Percentiles rank a stretch among this genome's conserved stretches.
Conservation (phyloP, 169 alveolate genomes). For the Plasmodium yoelii region DNA sequence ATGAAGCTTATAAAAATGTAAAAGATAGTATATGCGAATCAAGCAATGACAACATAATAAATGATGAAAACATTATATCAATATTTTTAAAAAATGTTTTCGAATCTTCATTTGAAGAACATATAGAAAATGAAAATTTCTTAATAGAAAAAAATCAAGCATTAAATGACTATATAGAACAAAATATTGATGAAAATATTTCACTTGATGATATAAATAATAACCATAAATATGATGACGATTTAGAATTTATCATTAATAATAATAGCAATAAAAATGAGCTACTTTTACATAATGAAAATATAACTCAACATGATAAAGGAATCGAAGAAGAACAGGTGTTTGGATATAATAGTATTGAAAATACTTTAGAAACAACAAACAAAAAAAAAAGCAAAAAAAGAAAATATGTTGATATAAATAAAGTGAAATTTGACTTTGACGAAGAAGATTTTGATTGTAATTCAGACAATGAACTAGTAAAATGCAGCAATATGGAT, state of each 20-base stretch:
- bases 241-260: constrained; percentile 12
- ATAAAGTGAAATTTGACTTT: constrained; percentile 53
- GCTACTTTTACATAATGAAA: background rate
- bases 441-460: constrained; percentile 49
- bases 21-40: constrained; percentile 14
- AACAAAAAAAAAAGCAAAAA: constrained; percentile 30
- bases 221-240: constrained; percentile 15
- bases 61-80: constrained; percentile 59
- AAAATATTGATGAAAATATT: constrained; percentile 8
- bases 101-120: constrained; percentile 40
- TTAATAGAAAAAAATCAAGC: constrained; percentile 40
- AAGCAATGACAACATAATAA: constrained; percentile 19
- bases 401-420: constrained; percentile 53
- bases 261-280: constrained; percentile 8
- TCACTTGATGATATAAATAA: constrained; percentile 9
- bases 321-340: constrained; percentile 3
- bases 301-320: constrained; percentile 8
- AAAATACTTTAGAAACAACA: background rate
- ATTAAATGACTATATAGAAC: constrained; percentile 49
- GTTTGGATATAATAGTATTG: background rate
- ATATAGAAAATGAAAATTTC: constrained; percentile 24
- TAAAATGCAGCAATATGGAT: constrained; percentile 9
- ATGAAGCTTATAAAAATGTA: constrained; percentile 2
- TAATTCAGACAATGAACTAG: constrained; percentile 34
- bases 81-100: constrained; percentile 53